Base-by-base conservation (phyloP, 129 eudicot genomes). In the Flaveria robusta region DNA sequence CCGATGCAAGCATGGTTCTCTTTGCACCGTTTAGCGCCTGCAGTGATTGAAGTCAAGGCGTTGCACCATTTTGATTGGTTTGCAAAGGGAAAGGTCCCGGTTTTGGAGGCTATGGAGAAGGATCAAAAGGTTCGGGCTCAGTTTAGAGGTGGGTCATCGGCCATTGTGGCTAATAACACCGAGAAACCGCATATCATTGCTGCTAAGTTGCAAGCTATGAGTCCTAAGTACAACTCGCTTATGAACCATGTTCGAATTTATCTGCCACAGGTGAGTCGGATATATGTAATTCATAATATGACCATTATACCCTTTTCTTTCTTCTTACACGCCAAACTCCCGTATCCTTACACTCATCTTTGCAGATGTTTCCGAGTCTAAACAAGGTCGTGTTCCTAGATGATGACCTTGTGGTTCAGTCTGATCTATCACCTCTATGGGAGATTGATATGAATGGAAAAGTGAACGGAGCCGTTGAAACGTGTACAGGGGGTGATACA, bases 1-100 rank as follows among this genome's bases (percentile, higher is more conserved):
- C 96, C 97, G 0, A 91, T 94, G 97, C 98, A 89, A 72, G 97
- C 96, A 39, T 94, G 98, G 98, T 94, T 94, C 71, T 91, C 97
- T 0, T 81, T 94, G 72, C 97, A 91, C 77, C 86, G 88, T 60
- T 76, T 91, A 77, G 75, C 90, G 60, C 98, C 98, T 3, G 97
- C 91, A 13, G 83, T 93, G 71, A 71, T 93, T 51, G 98, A 88
- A 71, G 96, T 94, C 27, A 86, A 88, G 76, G 96, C 88, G 20
- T 51, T 91, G 85, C 96, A 91, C 75, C 98, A 94, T 67, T 89
- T 94, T 78, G 98, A 94, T 75, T 94, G 98, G 98, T 84, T 94
- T 42, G 79, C 97, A 16, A 89, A 87, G 78, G 98, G 98, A 52
- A 89, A 91, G 77, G 88, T 91, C 65, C 96, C 97, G 1, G 97